Evolutionary conservation across 192 early-diverging fungal genomes (phyloP).

Genomic region (Mortierella hygrophila): DNA sequence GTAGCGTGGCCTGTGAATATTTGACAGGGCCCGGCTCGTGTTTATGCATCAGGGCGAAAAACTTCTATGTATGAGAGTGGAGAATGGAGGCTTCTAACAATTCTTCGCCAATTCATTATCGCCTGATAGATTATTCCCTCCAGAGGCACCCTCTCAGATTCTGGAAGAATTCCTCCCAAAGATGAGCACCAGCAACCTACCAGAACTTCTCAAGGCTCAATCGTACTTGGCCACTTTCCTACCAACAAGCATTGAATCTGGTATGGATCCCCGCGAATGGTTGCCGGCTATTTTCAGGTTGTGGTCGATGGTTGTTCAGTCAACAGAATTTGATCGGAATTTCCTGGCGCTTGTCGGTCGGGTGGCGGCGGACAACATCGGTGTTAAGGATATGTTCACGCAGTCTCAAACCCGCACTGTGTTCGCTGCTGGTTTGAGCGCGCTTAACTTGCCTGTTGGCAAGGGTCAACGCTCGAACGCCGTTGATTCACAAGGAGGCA

Average conservation of each 20-base stretch:
- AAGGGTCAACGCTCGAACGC: constrained; percentile 59
- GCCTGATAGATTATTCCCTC: constrained; percentile 72
- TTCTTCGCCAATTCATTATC: not conserved
- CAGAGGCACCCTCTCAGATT: constrained; percentile 76
- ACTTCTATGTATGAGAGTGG: no score
- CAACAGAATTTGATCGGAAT: constrained; percentile 72
- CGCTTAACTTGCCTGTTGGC: constrained; percentile 69
- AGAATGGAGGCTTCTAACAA: not conserved
- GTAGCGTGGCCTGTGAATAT: constrained; percentile 23
- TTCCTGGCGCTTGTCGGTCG: constrained; percentile 80
- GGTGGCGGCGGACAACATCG: constrained; percentile 69
- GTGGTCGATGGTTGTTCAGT: constrained; percentile 80
- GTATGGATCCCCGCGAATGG: constrained; percentile 69
- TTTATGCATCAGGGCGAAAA: not conserved
- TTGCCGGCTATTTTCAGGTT: constrained; percentile 87
- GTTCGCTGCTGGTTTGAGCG: constrained; percentile 62
- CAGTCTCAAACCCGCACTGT: constrained; percentile 69
- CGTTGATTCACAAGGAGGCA: constrained; percentile 64
- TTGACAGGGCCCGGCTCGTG: constrained; percentile 20
- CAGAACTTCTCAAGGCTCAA: constrained; percentile 67
- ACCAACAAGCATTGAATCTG: constrained; percentile 63
- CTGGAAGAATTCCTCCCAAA: constrained; percentile 82
- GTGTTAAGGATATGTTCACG: constrained; percentile 67
- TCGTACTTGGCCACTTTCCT: constrained; percentile 79
- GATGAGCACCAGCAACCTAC: constrained; percentile 75